These are phyloP conservation scores for Venturia effusa DNA, from an alignment of 2,329 filamentous ascomycete species.

Conservation along the genomic window DNA sequence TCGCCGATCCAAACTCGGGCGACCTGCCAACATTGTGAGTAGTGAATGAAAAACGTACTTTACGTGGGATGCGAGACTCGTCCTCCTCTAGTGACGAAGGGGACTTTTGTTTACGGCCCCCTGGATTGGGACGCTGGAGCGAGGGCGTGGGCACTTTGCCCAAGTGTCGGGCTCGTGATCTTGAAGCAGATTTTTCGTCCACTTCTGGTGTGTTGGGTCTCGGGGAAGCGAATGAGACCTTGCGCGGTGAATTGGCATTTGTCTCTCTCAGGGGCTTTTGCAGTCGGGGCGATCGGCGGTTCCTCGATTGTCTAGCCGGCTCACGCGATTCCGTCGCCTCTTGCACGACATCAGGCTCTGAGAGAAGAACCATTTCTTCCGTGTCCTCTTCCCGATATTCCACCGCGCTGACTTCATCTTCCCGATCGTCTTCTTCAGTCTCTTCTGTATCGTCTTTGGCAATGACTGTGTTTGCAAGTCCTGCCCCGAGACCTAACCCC, in stretches of 20 bases:
- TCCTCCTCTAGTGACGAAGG: slow-evolving; percentile 10
- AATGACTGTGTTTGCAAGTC: slow-evolving; percentile 17
- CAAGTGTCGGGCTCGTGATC: neutral
- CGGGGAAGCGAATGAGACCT: slow-evolving; percentile 24
- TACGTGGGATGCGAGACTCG: slow-evolving; percentile 22
- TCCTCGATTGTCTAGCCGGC: slow-evolving; percentile 21
- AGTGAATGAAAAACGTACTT: slow-evolving; percentile 23
- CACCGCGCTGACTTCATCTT: slow-evolving; percentile 5
- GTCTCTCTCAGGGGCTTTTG: slow-evolving; percentile 24
- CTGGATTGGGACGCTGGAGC: neutral
- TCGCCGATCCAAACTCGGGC: neutral
- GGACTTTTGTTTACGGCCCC: neutral
- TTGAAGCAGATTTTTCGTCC: neutral
- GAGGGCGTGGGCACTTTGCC: slow-evolving; percentile 1
- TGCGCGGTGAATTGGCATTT: slow-evolving; percentile 27
- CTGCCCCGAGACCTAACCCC: slow-evolving; percentile 48
- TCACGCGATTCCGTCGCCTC: slow-evolving; percentile 4
- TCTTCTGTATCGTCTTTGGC: slow-evolving; percentile 2
- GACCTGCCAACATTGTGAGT: neutral
- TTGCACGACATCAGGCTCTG: slow-evolving; percentile 2
- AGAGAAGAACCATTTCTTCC: neutral
- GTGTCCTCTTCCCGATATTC: neutral
- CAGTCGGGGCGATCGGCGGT: slow-evolving; percentile 13
- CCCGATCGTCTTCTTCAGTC: neutral
- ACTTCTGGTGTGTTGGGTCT: slow-evolving; percentile 6